Conservation (phyloP, 176 grass and related monocot species). For the Puccinellia tenuiflora region DNA sequence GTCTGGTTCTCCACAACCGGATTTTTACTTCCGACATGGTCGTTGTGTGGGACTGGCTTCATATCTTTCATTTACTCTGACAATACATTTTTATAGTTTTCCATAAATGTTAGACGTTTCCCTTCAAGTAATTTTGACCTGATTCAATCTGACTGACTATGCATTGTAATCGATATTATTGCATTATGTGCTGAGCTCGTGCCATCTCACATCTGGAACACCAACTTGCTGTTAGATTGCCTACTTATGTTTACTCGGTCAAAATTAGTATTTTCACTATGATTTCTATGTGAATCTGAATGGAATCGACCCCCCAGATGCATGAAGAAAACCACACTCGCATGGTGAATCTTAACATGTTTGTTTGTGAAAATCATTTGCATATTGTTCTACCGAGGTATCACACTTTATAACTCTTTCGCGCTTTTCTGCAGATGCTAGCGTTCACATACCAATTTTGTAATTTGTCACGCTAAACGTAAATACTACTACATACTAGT, state of each 20-base stretch:
- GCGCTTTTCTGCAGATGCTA: not conserved
- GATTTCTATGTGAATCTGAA: not conserved
- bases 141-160: not conserved
- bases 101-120: not conserved
- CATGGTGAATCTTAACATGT: not conserved
- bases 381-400: not conserved
- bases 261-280: not conserved
- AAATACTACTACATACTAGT: not conserved
- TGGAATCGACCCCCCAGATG: not conserved
- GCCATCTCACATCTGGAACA: not conserved
- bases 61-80: not conserved
- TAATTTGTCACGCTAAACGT: not conserved
- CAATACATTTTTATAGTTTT: not conserved
- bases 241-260: not conserved
- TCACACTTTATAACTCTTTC: not conserved
- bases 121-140: not conserved
- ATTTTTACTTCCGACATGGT: not conserved
- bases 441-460: not conserved
- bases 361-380: not conserved
- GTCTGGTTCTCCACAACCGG: not conserved
- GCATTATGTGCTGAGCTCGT: not conserved
- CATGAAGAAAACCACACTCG: not conserved
- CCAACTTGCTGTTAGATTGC: not conserved
- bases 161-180: not conserved
- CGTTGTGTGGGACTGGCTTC: not conserved